phyloP scores from a whole-genome alignment of 176 grass and related monocot species.

The Juncus effusus region DNA sequence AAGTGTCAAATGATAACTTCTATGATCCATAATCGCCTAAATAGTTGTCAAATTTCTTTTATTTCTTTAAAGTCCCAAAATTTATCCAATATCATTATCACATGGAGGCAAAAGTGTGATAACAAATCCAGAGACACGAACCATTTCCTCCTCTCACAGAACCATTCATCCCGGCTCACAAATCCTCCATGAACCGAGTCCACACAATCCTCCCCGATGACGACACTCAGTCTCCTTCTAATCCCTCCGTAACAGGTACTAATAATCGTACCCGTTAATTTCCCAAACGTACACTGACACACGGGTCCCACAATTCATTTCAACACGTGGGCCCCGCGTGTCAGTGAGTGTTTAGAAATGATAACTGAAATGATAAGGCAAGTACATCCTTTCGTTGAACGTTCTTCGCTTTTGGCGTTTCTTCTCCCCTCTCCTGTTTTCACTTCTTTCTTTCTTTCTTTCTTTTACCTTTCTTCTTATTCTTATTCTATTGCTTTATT shows the following conservation, averaged over 20 bases:
- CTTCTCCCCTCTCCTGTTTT: neutral
- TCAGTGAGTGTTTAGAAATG: neutral
- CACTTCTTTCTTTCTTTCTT: neutral
- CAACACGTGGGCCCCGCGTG: neutral
- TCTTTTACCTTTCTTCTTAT: neutral
- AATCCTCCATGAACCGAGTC: neutral
- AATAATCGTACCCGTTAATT: neutral
- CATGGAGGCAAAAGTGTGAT: too few species aligned
- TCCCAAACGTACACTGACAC: constrained; percentile 4
- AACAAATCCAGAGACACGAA: too few species aligned
- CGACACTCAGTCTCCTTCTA: neutral
- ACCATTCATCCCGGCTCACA: too few species aligned
- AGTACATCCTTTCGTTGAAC: constrained; percentile 11
- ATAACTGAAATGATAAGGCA: constrained; percentile 22
- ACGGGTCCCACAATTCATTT: neutral
- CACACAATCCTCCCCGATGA: neutral
- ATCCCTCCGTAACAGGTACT: neutral
- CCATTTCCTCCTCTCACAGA: too few species aligned
- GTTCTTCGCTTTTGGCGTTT: neutral
- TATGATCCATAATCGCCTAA: too few species aligned
- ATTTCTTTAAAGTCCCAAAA: too few species aligned
- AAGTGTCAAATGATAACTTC: too few species aligned
- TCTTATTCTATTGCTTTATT: too few species aligned
- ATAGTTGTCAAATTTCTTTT: too few species aligned
- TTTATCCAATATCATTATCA: too few species aligned